Percentiles rank a stretch among this genome's conserved stretches.
Evolutionary conservation across 2,329 filamentous ascomycete genomes (phyloP).

Genomic region (Verticillium klebahnii): DNA sequence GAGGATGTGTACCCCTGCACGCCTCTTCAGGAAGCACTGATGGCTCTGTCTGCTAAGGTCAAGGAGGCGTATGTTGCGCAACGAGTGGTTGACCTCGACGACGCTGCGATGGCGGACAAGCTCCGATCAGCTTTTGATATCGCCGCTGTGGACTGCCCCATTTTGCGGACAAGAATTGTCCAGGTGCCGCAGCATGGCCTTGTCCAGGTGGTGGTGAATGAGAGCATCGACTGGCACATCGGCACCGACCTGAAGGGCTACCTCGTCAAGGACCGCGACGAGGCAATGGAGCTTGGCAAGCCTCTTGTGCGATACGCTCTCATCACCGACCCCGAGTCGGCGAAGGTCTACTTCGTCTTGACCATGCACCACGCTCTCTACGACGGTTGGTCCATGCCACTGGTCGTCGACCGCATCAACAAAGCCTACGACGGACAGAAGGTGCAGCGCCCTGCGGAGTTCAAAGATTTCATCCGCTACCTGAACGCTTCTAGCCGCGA

Average conservation of each 20-base stretch:
- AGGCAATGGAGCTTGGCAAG: slow-evolving; percentile 38
- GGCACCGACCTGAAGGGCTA: slow-evolving; percentile 32
- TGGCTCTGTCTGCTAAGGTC: slow-evolving; percentile 47
- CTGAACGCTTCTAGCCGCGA: slow-evolving; percentile 31
- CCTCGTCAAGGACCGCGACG: slow-evolving; percentile 32
- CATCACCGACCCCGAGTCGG: slow-evolving; percentile 24
- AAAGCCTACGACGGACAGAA: slow-evolving; percentile 31
- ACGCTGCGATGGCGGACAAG: slow-evolving; percentile 26
- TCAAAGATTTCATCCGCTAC: slow-evolving; percentile 46
- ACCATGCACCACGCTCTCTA: slow-evolving; percentile 54
- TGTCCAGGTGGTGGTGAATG: slow-evolving; percentile 41
- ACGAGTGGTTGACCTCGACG: slow-evolving; percentile 36
- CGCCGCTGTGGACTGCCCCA: slow-evolving; percentile 30
- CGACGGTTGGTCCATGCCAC: slow-evolving; percentile 51
- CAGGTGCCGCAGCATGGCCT: slow-evolving; percentile 38
- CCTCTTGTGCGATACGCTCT: slow-evolving; percentile 42
- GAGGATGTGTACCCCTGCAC: slow-evolving; percentile 53
- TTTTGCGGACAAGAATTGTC: slow-evolving; percentile 45
- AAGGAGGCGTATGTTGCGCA: slow-evolving; percentile 49
- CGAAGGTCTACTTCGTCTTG: slow-evolving; percentile 40
- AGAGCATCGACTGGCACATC: slow-evolving; percentile 28
- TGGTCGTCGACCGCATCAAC: slow-evolving; percentile 44
- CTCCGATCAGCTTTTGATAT: slow-evolving; percentile 38
- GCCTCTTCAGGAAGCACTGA: slow-evolving; percentile 48
- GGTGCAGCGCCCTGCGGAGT: slow-evolving; percentile 31